Conservation (phyloP, 2,329 filamentous ascomycete species). For the Penicillium sp. region DNA sequence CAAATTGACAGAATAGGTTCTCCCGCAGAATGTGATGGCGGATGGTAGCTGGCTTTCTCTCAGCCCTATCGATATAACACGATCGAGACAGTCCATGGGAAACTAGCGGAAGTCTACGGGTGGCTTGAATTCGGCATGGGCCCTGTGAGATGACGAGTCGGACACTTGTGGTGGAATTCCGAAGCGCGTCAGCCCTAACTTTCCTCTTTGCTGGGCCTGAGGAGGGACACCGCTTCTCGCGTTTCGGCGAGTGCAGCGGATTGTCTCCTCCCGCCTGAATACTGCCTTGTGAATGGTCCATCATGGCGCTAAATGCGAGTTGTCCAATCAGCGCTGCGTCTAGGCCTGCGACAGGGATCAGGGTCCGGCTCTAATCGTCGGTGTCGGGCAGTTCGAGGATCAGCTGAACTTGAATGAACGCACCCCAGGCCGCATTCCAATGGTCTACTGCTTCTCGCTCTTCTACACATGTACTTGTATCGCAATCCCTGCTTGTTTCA, state of each 20-base stretch:
- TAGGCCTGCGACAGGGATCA: conserved; percentile 8
- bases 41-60: not conserved
- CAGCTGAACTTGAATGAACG: conserved; percentile 11
- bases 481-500: conserved; percentile 16
- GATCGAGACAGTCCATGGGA: too few species aligned
- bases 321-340: conserved; percentile 9
- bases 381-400: conserved; percentile 17
- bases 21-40: too few species aligned
- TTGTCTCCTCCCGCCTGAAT: not conserved
- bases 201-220: not conserved
- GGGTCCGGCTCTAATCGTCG: conserved; percentile 24
- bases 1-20: not conserved
- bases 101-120: not conserved
- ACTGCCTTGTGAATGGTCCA: conserved; percentile 15
- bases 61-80: not conserved
- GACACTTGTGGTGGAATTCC: not conserved
- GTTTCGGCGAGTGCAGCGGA: conserved; percentile 8
- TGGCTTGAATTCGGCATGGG: conserved; percentile 1
- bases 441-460: not conserved
- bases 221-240: conserved; percentile 25
- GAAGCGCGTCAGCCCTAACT: not conserved
- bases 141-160: conserved; percentile 1
- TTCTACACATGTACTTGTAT: not conserved
- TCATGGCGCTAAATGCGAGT: conserved; percentile 8
- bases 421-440: conserved; percentile 5